Evolutionary conservation across 1,284 basidiomycete genomes (phyloP), one percentile per base, ranked within the genome.

Genomic region (Sanghuangporus sanghuang): DNA sequence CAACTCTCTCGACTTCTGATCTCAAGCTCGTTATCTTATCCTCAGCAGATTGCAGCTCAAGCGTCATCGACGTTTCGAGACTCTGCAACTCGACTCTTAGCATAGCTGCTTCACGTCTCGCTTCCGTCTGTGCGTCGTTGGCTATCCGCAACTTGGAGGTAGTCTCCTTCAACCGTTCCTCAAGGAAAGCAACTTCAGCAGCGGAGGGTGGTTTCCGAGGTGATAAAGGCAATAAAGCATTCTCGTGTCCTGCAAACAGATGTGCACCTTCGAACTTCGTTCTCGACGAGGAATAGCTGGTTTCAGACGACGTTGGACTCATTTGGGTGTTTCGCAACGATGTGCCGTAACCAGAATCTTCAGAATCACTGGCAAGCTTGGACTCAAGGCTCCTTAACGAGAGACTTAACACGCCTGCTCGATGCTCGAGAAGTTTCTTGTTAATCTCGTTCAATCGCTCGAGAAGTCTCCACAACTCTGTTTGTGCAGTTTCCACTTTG

Each of bases 181-280:
- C 86, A 18, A 89, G 74, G 6, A 74, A 69, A 9, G 73, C 62
- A 3, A 86, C 46, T 46, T 84, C 75, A 73, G 78, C 58, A 67
- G 66, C 59, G 11, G 68, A 78, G 66, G 62, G 76, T 67, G 69
- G 78, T 68, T 69, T 68, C 52, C 72, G 74, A 3, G 76, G 75
- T 4, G 68, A 64, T 21, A 65, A 74, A 0, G 86, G 87, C 0
- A 86, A 76, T 16, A 89, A 74, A 3, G 88, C 80, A 56, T 85
- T 80, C 3, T 81, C 84, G 67, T 93, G 89, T 0, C 90, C 90
- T 0, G 90, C 89, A 68, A 92, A 92, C 56, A 92, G 78, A 75
- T 93, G 90, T 0, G 86, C 85, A n/a, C 90, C 90, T 61, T 91
- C 89, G 69, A 93, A 92, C 49, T 83, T 85, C 32, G 76, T 68